Conservation (phyloP, 2,329 filamentous ascomycete genomes). For the Ophiostoma australiae region DNA sequence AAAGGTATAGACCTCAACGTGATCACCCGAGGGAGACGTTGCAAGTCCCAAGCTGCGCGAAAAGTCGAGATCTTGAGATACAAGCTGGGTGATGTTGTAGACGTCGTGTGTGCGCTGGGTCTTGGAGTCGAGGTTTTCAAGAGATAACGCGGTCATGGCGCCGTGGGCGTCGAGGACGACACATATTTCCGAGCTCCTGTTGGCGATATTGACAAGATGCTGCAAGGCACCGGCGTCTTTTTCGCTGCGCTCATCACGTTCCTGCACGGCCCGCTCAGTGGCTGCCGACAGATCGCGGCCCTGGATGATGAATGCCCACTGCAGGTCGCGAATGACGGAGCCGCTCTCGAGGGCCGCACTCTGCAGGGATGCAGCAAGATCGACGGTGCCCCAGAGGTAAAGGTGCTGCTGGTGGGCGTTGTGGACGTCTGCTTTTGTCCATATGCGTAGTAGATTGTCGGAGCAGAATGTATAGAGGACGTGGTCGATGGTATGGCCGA, state of each 20-base stretch:
- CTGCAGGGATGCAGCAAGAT: slow-evolving; percentile 67
- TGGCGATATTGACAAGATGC: slow-evolving; percentile 80
- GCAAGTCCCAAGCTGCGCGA: slow-evolving; percentile 30
- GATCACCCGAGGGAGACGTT: slow-evolving; percentile 31
- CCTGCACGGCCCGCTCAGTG: slow-evolving; percentile 69
- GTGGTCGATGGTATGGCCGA: slow-evolving; percentile 75
- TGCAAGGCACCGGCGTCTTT: slow-evolving; percentile 69
- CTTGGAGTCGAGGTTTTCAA: slow-evolving; percentile 78
- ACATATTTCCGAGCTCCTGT: slow-evolving; percentile 80
- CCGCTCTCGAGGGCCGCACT: slow-evolving; percentile 29
- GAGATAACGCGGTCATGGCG: slow-evolving; percentile 84
- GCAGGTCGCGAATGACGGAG: slow-evolving; percentile 33
- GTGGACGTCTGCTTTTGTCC: slow-evolving; percentile 71
- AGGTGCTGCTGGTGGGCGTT: slow-evolving; percentile 58
- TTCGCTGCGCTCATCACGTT: slow-evolving; percentile 49
- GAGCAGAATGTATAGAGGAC: slow-evolving; percentile 84
- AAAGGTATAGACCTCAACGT: slow-evolving; percentile 69
- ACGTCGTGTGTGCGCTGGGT: slow-evolving; percentile 60
- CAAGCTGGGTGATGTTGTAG: slow-evolving; percentile 81
- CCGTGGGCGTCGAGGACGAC: slow-evolving; percentile 79
- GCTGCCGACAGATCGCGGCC: slow-evolving; percentile 72
- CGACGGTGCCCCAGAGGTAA: slow-evolving; percentile 74
- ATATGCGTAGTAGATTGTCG: slow-evolving; percentile 76
- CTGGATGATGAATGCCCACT: slow-evolving; percentile 76
- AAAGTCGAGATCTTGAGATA: slow-evolving; percentile 50